A percentile compares a stretch with the other conserved stretches of the same genome.
Evolutionary conservation across 2,329 filamentous ascomycete species (phyloP).

Genomic region (Ophiobolus disseminans): DNA sequence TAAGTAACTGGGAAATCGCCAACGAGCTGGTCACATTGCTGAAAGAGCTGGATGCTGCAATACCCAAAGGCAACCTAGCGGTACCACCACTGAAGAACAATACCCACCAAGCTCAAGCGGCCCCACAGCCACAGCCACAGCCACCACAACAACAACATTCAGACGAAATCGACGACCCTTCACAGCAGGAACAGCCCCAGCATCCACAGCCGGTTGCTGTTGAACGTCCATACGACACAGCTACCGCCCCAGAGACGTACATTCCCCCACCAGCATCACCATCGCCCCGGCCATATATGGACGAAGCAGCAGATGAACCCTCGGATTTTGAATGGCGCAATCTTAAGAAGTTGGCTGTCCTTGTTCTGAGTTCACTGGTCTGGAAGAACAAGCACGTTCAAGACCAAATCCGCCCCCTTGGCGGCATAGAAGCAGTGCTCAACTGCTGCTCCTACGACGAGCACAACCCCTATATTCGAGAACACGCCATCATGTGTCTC

Average conservation of each 20-base stretch:
- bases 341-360: conserved; percentile 90
- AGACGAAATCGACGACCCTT: conserved; percentile 20
- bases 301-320: conserved; percentile 62
- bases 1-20: conserved; percentile 90
- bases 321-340: conserved; percentile 77
- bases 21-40: conserved; percentile 89
- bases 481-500: conserved; percentile 68
- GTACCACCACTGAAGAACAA: conserved; percentile 67
- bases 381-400: conserved; percentile 88
- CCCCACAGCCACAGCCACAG: conserved; percentile 37
- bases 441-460: conserved; percentile 92
- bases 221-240: conserved; percentile 70
- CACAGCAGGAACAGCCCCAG: conserved; percentile 8
- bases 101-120: conserved; percentile 30
- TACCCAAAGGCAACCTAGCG: conserved; percentile 67
- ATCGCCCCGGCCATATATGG: conserved; percentile 56
- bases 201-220: conserved; percentile 55
- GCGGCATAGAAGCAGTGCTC: conserved; percentile 85
- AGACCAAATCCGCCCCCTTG: conserved; percentile 82
- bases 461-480: conserved; percentile 91
- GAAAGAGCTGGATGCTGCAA: conserved; percentile 84
- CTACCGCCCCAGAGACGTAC: conserved; percentile 55
- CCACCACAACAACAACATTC: conserved; percentile 43
- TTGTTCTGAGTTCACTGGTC: conserved; percentile 86
- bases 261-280: conserved; percentile 43